A percentile compares a stretch with the other conserved stretches of the same genome.
Evolutionary conservation across 2,329 filamentous ascomycete species (phyloP).

Genomic region (Onygenales sp.): DNA sequence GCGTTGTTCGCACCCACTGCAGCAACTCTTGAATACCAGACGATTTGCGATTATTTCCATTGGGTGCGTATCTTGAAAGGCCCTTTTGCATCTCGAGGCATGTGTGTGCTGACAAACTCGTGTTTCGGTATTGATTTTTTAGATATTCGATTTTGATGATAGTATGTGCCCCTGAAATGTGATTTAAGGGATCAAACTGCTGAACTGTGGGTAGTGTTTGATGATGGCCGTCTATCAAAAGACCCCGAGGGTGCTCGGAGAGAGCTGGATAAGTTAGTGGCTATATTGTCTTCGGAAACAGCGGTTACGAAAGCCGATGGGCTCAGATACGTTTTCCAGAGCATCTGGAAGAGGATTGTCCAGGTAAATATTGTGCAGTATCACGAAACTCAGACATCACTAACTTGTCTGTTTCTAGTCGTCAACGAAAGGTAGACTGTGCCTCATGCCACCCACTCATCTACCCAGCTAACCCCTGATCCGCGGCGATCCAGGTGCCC

Average conservation of each 20-base stretch:
- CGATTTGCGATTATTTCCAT: slow-evolving; percentile 15
- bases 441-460: neutral
- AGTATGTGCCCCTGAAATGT: neutral
- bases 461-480: neutral
- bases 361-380: slow-evolving; percentile 8
- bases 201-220: neutral
- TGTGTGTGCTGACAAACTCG: neutral
- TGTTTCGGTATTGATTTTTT: neutral
- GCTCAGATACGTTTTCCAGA: slow-evolving; percentile 20
- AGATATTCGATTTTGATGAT: neutral
- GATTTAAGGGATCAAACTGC: neutral
- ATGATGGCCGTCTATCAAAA: neutral
- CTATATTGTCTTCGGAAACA: neutral
- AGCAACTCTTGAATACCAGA: slow-evolving; percentile 14
- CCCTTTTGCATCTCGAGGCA: neutral
- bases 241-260: neutral
- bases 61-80: slow-evolving; percentile 8
- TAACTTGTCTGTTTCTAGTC: neutral
- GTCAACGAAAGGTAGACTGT: neutral
- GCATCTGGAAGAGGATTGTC: slow-evolving; percentile 17
- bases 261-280: neutral
- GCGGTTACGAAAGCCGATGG: slow-evolving; percentile 13
- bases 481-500: neutral
- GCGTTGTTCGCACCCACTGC: slow-evolving; percentile 17
- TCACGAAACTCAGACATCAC: neutral